Evolutionary conservation across 2,329 filamentous ascomycete genomes (phyloP), one percentile per base, ranked within the genome.

Genomic region (Herpotrichia juniperi): DNA sequence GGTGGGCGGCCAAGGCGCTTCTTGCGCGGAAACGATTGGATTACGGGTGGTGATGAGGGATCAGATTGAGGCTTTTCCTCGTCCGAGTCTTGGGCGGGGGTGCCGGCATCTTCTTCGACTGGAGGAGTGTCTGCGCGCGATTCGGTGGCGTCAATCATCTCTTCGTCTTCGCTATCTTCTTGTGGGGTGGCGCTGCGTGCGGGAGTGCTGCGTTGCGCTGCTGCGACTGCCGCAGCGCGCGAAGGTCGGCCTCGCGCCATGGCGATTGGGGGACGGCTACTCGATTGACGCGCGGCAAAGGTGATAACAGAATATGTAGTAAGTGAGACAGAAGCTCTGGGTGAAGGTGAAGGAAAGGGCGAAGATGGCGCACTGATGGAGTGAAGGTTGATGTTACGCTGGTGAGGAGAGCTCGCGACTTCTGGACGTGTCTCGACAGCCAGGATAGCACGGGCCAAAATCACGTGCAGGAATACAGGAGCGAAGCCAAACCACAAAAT

Each of bases 1-100:
- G 91, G 90, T 2, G 91, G 91, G 11, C 92, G 85, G 17, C 92
- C 92, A n/a, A 93, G 82, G 46, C 91, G 87, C 61, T 83, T 81
- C 74, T 90, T 90, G 66, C 88, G 85, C 48, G 81, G 80, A 43
- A 91, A 82, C 40, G 88, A 53, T 64, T 76, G 84, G 22, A 86
- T 86, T 32, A 80, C 59, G 68, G 78, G 56, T 63, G 78, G 64
- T 74, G 80, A 50, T 69, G 73, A 58, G 67, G 70, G 61, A 78
- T 79, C 53, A 69, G 77, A 73, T 31, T 73, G 67, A 50, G 78
- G 79, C 19, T 76, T 79, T 19, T 77, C 76, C 53, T 67, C 64
- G 5, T 84, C 83, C 28, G 77, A 79, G 60, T 85, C 83, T 48
- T 75, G 74, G 17, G 68, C 75, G 14, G 74, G 72, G 2, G 66